These are phyloP conservation scores for Sporobolomyces roseus DNA, from an alignment of 768 basidiomycete genomes.

Conservation along the genomic window DNA sequence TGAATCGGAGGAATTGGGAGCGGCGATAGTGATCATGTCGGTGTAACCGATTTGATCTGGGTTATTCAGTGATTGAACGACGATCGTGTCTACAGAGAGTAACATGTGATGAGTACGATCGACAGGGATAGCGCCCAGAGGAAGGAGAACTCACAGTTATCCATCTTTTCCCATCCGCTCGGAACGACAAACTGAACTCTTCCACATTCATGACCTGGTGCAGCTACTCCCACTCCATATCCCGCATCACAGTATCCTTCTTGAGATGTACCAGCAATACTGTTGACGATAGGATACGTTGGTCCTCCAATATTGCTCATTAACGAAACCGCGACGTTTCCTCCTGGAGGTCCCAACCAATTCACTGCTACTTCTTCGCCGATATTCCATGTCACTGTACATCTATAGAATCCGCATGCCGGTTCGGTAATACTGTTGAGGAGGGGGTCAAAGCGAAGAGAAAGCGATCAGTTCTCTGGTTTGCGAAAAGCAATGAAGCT, in stretches of 20 bases:
- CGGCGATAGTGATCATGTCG: constrained; percentile 35
- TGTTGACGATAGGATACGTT: constrained; percentile 21
- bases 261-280: constrained; percentile 15
- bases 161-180: constrained; percentile 18
- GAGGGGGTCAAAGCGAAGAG: not conserved
- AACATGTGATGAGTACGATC: not conserved
- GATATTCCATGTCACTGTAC: constrained; percentile 35
- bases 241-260: constrained; percentile 40
- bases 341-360: constrained; percentile 39
- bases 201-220: constrained; percentile 31
- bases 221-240: constrained; percentile 20
- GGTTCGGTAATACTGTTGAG: constrained; percentile 36
- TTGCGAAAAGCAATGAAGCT: no score
- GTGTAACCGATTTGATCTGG: constrained; percentile 32
- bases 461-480: not conserved
- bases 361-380: constrained; percentile 33
- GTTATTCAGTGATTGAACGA: constrained; percentile 35
- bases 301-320: constrained; percentile 33
- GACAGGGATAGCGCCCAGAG: no score
- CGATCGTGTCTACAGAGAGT: constrained; percentile 33
- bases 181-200: constrained; percentile 36
- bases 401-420: constrained; percentile 38
- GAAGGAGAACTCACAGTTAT: constrained; percentile 25
- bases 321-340: constrained; percentile 35
- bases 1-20: constrained; percentile 2